Evolutionary conservation across 1,139 yeast genomes (phyloP), one percentile per base, ranked within the genome.

Genomic region (Schizosaccharomyces versatilis): DNA sequence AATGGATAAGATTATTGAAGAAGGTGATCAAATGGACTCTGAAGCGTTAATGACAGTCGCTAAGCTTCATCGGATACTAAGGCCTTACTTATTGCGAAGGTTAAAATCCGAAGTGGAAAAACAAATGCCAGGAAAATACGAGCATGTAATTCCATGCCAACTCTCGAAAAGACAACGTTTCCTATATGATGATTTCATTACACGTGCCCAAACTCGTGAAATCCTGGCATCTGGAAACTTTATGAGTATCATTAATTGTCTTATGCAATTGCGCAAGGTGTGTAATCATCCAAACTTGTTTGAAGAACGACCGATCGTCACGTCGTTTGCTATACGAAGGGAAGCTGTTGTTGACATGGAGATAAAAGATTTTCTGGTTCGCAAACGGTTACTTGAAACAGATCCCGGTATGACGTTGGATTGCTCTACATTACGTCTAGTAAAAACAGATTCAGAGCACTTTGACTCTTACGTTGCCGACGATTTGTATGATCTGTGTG

Each of bases 41-140:
- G 98, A 90, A 64, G 84, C 97, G 0, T 77, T 77, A 59, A 78
- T 79, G 59, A 88, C 97, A 0, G 95, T 93, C 32, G 73, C 84
- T 7, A 82, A 94, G 63, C 72, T 93, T 56, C 99, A 93, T 68
- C 95, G 85, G 65, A 95, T 93, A 19, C 71, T 93, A 61, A 75
- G 98, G 59, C 99, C 99, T 0, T 93, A 90, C 63, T 70, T 93
- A 53, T 71, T 93, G 58, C 78, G 99, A 65, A 79, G 99, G 60
- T 74, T 93, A 63, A 93, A 93, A 66, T 86, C 85, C 36, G 99
- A 93, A 67, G 99, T 93, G 12, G 99, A 93, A 63, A 85, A 90
- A 66, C 98, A 93, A 68, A 90, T 93, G 98, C 99, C 99, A 0
- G 96, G 84, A 0, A 93, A 93, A 65, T 84, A 85, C 66, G 99